Evolutionary conservation across 208 protist species (phyloP).

Genomic region (Trypanosoma rangeli): DNA sequence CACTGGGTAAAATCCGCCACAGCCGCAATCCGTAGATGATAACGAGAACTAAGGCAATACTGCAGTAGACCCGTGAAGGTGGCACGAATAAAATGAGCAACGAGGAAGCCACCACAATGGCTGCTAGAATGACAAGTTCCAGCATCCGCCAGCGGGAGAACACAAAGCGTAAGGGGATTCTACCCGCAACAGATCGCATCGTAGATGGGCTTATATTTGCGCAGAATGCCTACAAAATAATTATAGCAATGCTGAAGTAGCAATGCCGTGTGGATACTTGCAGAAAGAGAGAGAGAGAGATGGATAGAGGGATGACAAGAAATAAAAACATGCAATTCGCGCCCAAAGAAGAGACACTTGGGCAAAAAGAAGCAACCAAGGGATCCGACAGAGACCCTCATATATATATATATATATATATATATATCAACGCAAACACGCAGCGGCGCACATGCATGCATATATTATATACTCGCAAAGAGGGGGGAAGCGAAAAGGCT

Average conservation of each 20-base stretch:
- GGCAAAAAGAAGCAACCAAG: neutral
- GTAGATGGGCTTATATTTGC: neutral
- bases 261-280: neutral
- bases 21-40: constrained; percentile 39
- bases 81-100: constrained; percentile 33
- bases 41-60: constrained; percentile 28
- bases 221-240: neutral
- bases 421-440: neutral
- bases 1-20: constrained; percentile 54
- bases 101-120: constrained; percentile 19
- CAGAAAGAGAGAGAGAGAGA: neutral
- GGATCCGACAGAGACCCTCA: neutral
- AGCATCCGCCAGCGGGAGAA: constrained; percentile 6
- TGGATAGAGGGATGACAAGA: neutral
- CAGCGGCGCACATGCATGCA: neutral
- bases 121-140: constrained; percentile 9
- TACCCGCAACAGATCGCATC: neutral
- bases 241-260: neutral
- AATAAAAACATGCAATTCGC: neutral
- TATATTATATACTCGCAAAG: neutral
- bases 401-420: neutral
- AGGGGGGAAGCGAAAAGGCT: neutral
- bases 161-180: neutral
- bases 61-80: constrained; percentile 33
- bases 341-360: neutral